phyloP scores from a whole-genome alignment of 495 filamentous ascomycete species.

The Penicillium parvum region DNA sequence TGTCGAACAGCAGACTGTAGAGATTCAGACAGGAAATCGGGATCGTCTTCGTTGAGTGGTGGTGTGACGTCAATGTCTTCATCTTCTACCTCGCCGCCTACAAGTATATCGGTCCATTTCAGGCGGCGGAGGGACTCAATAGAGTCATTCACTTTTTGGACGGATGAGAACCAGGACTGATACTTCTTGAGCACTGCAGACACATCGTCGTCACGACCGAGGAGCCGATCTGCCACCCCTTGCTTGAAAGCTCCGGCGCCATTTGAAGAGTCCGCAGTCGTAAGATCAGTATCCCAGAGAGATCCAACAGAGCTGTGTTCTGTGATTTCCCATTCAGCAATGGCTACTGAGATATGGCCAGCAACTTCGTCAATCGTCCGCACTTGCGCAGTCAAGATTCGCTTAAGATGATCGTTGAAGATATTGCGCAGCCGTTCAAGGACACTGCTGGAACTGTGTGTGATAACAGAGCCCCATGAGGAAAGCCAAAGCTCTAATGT shows the following conservation, averaged over 20 bases:
- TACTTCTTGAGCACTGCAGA: conserved; percentile 57
- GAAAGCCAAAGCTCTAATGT: conserved; percentile 72
- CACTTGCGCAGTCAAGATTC: conserved; percentile 56
- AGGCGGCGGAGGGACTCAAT: conserved; percentile 63
- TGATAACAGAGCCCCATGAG: conserved; percentile 37
- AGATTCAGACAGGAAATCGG: conserved; percentile 55
- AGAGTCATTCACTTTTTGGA: conserved; percentile 55
- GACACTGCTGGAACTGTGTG: conserved; percentile 51
- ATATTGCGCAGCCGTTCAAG: conserved; percentile 63
- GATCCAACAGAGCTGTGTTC: conserved; percentile 43
- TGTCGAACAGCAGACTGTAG: conserved; percentile 53
- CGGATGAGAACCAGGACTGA: conserved; percentile 60
- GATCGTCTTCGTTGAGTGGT: conserved; percentile 69
- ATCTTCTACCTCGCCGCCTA: conserved; percentile 69
- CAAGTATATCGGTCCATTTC: conserved; percentile 73
- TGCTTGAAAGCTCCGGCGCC: conserved; percentile 54
- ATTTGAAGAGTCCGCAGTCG: conserved; percentile 46
- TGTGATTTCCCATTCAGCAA: conserved; percentile 50
- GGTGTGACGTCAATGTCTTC: conserved; percentile 57
- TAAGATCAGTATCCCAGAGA: conserved; percentile 59
- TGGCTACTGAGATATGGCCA: conserved; percentile 41
- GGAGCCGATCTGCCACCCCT: conserved; percentile 44
- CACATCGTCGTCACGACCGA: conserved; percentile 65
- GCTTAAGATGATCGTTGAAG: conserved; percentile 60
- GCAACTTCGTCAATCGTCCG: conserved; percentile 55